Conservation (phyloP, 2,329 filamentous ascomycete genomes). For the Leptosphaerulina australis region DNA sequence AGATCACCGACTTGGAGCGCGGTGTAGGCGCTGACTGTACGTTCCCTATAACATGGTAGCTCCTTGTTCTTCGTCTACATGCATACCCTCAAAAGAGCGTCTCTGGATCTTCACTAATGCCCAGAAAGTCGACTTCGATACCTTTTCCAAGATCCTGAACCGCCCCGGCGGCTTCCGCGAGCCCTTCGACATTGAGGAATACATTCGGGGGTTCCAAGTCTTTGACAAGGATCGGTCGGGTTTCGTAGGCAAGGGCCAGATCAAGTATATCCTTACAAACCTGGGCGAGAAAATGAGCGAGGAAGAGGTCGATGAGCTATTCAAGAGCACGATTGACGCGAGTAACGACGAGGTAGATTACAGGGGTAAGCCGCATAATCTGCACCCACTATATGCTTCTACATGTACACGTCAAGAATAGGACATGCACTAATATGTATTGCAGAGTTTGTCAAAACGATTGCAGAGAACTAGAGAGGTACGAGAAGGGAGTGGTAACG, state of each 20-base stretch:
- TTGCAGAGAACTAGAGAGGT: slow-evolving; percentile 45
- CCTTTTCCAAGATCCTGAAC: slow-evolving; percentile 96
- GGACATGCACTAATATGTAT: no score
- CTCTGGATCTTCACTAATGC: slow-evolving; percentile 16
- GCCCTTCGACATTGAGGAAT: slow-evolving; percentile 95
- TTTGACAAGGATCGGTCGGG: slow-evolving; percentile 99
- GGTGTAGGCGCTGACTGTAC: slow-evolving; percentile 87
- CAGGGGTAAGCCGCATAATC: slow-evolving; percentile 66
- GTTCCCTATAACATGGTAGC: slow-evolving; percentile 55
- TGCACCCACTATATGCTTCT: neutral
- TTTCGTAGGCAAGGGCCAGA: slow-evolving; percentile 95
- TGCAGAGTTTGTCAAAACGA: slow-evolving; percentile 49
- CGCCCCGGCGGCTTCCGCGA: slow-evolving; percentile 97
- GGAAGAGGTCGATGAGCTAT: slow-evolving; percentile 96
- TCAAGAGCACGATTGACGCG: slow-evolving; percentile 92
- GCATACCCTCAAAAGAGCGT: neutral
- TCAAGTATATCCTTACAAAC: slow-evolving; percentile 98
- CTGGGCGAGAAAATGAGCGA: slow-evolving; percentile 99
- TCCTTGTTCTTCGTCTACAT: no score
- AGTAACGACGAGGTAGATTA: slow-evolving; percentile 98
- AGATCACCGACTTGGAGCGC: slow-evolving; percentile 93
- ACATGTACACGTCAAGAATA: no score
- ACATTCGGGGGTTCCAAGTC: slow-evolving; percentile 97
- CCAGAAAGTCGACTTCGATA: slow-evolving; percentile 88
- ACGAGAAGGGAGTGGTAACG: neutral